phyloP scores from a whole-genome alignment of 2,329 filamentous ascomycete genomes.

The Chaetomium strumarium region DNA sequence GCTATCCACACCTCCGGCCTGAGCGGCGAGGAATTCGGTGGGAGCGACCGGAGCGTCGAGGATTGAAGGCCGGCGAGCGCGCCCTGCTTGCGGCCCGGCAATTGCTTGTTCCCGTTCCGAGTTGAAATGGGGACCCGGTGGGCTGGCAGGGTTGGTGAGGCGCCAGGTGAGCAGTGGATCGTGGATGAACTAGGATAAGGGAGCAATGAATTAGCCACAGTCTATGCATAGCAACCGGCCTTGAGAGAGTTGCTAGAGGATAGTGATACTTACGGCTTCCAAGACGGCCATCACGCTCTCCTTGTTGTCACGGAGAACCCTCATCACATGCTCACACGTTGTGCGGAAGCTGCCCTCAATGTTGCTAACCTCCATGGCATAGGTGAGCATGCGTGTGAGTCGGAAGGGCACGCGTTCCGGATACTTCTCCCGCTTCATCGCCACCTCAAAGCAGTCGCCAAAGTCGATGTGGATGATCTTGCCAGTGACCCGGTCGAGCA shows the following conservation, averaged over 20 bases:
- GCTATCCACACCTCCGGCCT: constrained; percentile 29
- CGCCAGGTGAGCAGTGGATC: constrained; percentile 98
- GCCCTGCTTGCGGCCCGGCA: constrained; percentile 40
- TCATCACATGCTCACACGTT: constrained; percentile 97
- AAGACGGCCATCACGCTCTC: constrained; percentile 97
- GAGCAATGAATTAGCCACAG: background rate
- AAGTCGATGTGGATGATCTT: constrained; percentile 99
- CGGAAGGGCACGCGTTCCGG: constrained; percentile 97
- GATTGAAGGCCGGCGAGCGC: constrained; percentile 62
- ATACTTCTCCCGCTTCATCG: constrained; percentile 99
- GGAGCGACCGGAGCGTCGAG: constrained; percentile 58
- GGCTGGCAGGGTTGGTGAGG: constrained; percentile 60
- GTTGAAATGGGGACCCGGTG: constrained; percentile 61
- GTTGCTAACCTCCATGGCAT: constrained; percentile 99
- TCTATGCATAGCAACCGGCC: background rate
- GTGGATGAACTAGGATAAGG: constrained; percentile 74
- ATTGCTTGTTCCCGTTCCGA: constrained; percentile 54
- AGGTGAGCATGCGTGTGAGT: constrained; percentile 96
- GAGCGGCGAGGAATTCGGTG: constrained; percentile 50
- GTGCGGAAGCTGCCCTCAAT: constrained; percentile 98
- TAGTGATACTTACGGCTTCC: constrained; percentile 70
- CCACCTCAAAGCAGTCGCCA: constrained; percentile 98
- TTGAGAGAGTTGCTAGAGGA: background rate
- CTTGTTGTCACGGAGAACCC: constrained; percentile 92
- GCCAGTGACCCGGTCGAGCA: constrained; percentile 92